Evolutionary conservation across 1,284 basidiomycete species (phyloP).

Genomic region (Puccinia horiana): DNA sequence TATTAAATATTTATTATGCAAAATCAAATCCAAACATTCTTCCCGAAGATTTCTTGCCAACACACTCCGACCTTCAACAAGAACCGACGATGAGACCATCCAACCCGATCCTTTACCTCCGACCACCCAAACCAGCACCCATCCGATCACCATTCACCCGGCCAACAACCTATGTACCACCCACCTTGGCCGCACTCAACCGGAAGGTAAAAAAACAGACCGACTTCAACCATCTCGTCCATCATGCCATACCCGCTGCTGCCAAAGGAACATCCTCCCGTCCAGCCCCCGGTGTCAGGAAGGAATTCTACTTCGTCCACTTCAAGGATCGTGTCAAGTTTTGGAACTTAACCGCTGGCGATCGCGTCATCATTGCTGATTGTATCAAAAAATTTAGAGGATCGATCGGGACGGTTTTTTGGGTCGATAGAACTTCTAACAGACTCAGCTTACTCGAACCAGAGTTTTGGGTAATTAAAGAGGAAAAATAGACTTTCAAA

Average conservation of each 20-base stretch:
- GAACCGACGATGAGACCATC: constrained; percentile 20
- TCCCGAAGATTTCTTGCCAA: too few relatives aligned
- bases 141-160: constrained; percentile 43
- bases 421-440: constrained; percentile 46
- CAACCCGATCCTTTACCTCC: constrained; percentile 12
- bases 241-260: constrained; percentile 45
- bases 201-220: constrained; percentile 37
- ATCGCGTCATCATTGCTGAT: constrained; percentile 49
- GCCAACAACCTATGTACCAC: constrained; percentile 38
- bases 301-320: constrained; percentile 47
- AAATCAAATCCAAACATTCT: too few relatives aligned
- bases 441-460: constrained; percentile 37
- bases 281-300: constrained; percentile 38
- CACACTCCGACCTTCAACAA: background rate
- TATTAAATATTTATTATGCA: too few relatives aligned
- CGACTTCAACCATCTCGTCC: constrained; percentile 49
- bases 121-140: constrained; percentile 37
- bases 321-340: constrained; percentile 47
- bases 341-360: constrained; percentile 46
- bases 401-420: constrained; percentile 35
- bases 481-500: background rate
- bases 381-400: constrained; percentile 32
- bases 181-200: constrained; percentile 13
- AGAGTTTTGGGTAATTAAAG: constrained; percentile 39
- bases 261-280: constrained; percentile 41